Evolutionary conservation across 2,329 filamentous ascomycete species (phyloP), one percentile per base, ranked within the genome.

Genomic region (Trichoderma sp.): DNA sequence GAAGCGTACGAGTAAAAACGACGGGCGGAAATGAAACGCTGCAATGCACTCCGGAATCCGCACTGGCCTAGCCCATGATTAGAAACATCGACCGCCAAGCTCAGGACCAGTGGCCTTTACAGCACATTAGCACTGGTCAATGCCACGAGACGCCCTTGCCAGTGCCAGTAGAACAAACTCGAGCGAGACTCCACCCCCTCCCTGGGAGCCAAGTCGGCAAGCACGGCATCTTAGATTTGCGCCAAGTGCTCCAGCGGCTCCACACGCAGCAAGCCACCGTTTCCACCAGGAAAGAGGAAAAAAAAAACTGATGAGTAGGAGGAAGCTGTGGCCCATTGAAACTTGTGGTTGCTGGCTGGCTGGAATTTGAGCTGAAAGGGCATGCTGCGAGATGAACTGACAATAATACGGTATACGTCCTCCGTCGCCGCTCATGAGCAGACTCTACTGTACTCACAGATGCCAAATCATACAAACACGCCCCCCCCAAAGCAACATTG

Each of bases 151-250:
- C 36, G 65, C 65, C 65, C 65, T 68, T 68, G 65, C 53, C 65
- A 47, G 39, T 39, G 13, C 36, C 36, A 39, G 36, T 39, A 39
- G 36, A 17, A 39, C 13, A 17, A 17, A 39, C 36, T 20, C 17
- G 58, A 20, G 43, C 39, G 28, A 30, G 30, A 62, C 57, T 26
- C 47, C 68, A 67, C 69, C 70, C 70, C 43, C 55, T 30, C 43
- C 67, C 67, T 63, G 26, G 50, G 43, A 69, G 71, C 71, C 71
- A 72, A 72, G 71, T 72, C 71, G 71, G 71, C 67, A 70, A 70
- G 59, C 47, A 72, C 71, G 71, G 71, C 71, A 72, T 66, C 67
- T 70, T 65, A 61, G 28, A 70, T 70, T 50, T 57, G 32, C 71
- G 61, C 71, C 71, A 72, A 70, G 65, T 23, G 57, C 57, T 65